Percentiles rank a stretch among this genome's conserved stretches.
Conservation (phyloP, 1,284 basidiomycete genomes). For the Omphalotus olearius region DNA sequence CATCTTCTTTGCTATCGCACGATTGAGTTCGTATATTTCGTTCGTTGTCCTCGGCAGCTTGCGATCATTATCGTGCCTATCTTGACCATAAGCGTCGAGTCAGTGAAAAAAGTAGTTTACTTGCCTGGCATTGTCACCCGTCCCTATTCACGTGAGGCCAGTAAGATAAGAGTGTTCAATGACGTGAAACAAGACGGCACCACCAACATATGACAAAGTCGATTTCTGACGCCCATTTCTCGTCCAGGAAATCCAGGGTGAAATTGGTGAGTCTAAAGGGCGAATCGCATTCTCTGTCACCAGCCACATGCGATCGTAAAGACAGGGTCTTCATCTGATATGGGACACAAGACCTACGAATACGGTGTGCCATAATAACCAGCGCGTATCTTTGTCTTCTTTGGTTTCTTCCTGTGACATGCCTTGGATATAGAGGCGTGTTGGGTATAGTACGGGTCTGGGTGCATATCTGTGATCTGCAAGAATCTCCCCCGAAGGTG, state of each 20-base stretch:
- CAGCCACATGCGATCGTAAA: slow-evolving; percentile 6
- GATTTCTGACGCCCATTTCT: slow-evolving; percentile 78
- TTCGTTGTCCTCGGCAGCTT: slow-evolving; percentile 72
- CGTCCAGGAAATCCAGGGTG: slow-evolving; percentile 78
- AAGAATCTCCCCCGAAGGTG: slow-evolving; percentile 72
- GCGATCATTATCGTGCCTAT: slow-evolving; percentile 86
- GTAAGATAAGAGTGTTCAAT: slow-evolving; percentile 5
- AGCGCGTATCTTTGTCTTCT: slow-evolving; percentile 46
- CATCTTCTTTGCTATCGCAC: slow-evolving; percentile 68
- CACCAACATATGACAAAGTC: slow-evolving; percentile 85
- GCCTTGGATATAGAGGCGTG: slow-evolving; percentile 48
- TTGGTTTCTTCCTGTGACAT: slow-evolving; percentile 64
- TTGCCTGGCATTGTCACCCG: slow-evolving; percentile 87
- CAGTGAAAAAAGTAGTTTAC: slow-evolving; percentile 9
- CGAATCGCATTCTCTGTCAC: slow-evolving; percentile 80
- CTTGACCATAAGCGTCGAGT: background rate
- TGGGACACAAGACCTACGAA: slow-evolving; percentile 38
- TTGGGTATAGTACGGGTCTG: slow-evolving; percentile 59
- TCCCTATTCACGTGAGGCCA: slow-evolving; percentile 50
- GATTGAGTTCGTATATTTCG: slow-evolving; percentile 82
- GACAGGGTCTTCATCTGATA: slow-evolving; percentile 8
- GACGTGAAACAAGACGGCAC: slow-evolving; percentile 1
- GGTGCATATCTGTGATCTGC: slow-evolving; percentile 78
- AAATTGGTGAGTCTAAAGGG: slow-evolving; percentile 76
- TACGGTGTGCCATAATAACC: slow-evolving; percentile 60